Evolutionary conservation across 2,329 filamentous ascomycete species (phyloP), one percentile per base, ranked within the genome.

Genomic region (Juglanconis oblonga): DNA sequence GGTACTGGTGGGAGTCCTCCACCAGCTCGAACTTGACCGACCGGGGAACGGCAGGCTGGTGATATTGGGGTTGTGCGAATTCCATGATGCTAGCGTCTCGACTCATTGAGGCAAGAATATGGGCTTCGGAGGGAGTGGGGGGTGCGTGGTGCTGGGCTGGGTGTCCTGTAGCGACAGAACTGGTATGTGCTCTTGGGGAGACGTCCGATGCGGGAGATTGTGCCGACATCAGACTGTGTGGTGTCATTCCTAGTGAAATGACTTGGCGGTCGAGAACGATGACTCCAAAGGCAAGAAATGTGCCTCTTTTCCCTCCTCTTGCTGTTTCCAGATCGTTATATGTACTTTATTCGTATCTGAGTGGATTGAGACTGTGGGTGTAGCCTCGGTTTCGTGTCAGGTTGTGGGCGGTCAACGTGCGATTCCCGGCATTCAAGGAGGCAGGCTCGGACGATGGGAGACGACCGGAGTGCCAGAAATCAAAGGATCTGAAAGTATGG

Each of bases 21-120:
- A 92, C 80, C 57, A 92, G 82, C 74, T 91, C 87, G 75, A 94
- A 93, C 79, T 88, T 84, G 77, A 93, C 88, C 71, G 87, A 88
- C 80, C 92, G 93, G 64, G 86, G 84, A 40, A 77, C 77, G 48
- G 78, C 69, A 48, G 74, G 71, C 67, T 78, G 79, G 59, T 75
- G 75, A 59, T 81, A 81, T 50, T 66, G 45, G 24, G 59, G 61
- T 17, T 57, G 61, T 17, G 52, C 35, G 50, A 62, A 62, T 36
- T 62, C 61, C 61, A 62, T 62, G 49, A 57, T 36, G 47, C 49
- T 49, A 32, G 55, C 50, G 38, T 59, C 55, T 11, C 61, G 61
- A 36, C 61, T 60, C 53, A 62, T 51, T 33, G 61, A 62, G 50
- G 61, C 61, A n/a, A 63, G 58, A 38, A 63, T 63, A 64, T 61